These are phyloP conservation scores for Auricularia sp. DNA, from an alignment of 768 basidiomycete genomes.

Conservation along the genomic window DNA sequence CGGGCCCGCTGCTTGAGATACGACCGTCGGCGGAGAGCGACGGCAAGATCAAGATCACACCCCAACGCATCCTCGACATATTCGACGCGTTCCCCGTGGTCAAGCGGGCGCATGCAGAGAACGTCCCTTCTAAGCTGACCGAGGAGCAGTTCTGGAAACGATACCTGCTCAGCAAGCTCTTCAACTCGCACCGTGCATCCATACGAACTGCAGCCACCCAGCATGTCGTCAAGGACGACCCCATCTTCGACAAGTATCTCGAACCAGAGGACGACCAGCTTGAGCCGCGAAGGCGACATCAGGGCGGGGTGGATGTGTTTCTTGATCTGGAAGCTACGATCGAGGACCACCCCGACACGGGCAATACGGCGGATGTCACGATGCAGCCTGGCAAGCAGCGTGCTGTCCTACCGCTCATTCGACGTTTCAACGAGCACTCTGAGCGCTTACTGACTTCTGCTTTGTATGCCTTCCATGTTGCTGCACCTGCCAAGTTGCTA, in stretches of 20 bases:
- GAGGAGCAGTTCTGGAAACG: constrained; percentile 94
- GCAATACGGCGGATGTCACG: constrained; percentile 82
- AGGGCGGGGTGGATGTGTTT: constrained; percentile 63
- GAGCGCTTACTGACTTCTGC: constrained; percentile 78
- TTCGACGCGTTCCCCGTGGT: constrained; percentile 98
- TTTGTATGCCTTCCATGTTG: constrained; percentile 31
- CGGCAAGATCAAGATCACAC: constrained; percentile 83
- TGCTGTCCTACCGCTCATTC: constrained; percentile 81
- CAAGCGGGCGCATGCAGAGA: constrained; percentile 82
- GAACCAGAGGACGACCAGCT: constrained; percentile 89
- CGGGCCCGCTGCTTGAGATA: constrained; percentile 80
- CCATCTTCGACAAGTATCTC: constrained; percentile 93
- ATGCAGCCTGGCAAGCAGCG: constrained; percentile 93
- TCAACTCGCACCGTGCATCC: constrained; percentile 89
- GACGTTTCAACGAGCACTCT: constrained; percentile 97
- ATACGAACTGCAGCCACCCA: constrained; percentile 79
- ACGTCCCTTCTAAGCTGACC: constrained; percentile 73
- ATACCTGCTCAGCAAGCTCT: constrained; percentile 93
- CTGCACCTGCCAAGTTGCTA: constrained; percentile 22
- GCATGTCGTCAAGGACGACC: constrained; percentile 80
- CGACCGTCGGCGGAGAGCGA: constrained; percentile 75
- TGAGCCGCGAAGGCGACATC: constrained; percentile 62
- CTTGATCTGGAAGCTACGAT: constrained; percentile 80
- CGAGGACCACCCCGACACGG: constrained; percentile 89
- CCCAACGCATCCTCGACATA: constrained; percentile 87